Percentiles rank a stretch among this genome's conserved stretches.
These are phyloP conservation scores for Aspergillus tubingensis DNA, from an alignment of 2,329 filamentous ascomycete genomes.

Conservation along the genomic window DNA sequence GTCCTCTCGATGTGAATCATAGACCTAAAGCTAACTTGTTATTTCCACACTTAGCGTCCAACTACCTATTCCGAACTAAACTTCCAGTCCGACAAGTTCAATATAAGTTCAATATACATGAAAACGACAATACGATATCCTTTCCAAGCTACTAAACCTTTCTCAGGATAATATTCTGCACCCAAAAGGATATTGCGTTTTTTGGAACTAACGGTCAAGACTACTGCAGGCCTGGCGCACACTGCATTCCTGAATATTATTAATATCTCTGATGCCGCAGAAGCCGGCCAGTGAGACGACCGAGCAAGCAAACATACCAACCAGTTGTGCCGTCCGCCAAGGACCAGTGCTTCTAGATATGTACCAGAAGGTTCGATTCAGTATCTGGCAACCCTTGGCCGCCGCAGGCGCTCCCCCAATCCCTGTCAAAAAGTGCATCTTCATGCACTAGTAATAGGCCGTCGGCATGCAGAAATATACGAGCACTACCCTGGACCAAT, in stretches of 20 bases:
- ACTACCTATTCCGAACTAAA: not conserved
- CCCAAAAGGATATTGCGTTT: not conserved
- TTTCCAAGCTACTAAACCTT: not conserved
- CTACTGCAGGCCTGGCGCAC: not conserved
- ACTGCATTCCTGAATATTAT: not conserved
- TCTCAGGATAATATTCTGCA: not conserved
- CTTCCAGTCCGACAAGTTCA: not conserved
- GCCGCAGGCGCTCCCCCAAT: not conserved
- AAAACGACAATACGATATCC: not conserved
- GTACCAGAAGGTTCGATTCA: constrained; percentile 29
- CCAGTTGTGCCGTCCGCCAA: not conserved
- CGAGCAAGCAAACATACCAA: not conserved
- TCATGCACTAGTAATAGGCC: not conserved
- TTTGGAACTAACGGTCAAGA: not conserved
- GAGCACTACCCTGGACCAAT: constrained; percentile 1
- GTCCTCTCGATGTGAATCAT: not conserved
- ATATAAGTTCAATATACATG: no score
- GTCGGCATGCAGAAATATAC: not conserved
- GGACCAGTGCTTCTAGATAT: constrained; percentile 32
- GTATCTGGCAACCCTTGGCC: constrained; percentile 14
- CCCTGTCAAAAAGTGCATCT: not conserved
- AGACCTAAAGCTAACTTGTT: not conserved
- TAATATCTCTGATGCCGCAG: not conserved
- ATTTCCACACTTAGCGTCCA: not conserved
- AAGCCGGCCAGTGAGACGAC: not conserved